Base-by-base conservation (phyloP, 192 early-diverging fungal species). In the Funneliformis mosseae region DNA sequence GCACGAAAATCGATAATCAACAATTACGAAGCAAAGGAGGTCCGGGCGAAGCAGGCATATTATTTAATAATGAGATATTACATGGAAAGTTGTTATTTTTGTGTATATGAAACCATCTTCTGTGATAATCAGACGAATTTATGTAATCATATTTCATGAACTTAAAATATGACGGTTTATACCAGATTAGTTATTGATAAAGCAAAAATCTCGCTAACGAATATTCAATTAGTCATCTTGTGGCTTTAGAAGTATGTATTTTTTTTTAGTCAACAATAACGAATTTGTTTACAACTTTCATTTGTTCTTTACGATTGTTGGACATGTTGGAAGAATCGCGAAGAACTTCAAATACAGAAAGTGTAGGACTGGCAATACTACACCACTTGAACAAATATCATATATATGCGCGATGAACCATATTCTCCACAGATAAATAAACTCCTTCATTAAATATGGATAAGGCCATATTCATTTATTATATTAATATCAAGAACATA, bases 71-170 rank as follows among this genome's bases (percentile, higher is more conserved):
- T 75, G 73, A 76, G 76, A 23, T 9, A 76, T 76, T 74, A 46
- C 18, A 2, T 27, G 16, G 46, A 48, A 79, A 41, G 25, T 79
- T 28, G 27, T 73, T 48, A 42, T 74, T 62, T 63, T 62, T 77
- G 45, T 67, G 25, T 45, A 43, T 74, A 55, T 67, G 73, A 80
- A 41, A 33, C 8, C 18, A 50, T 80, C 74, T 59, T 80, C 27
- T 46, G 46, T n/a, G n/a, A 70, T 74, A 62, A 80, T 55, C 28
- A 80, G 79, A 70, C n/a, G 50, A 70, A 27, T 80, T 28, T 21
- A 80, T 80, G 79, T 33, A 80, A 72, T 42, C 68, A 1, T 80
- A 50, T 73, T 74, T 80, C 33, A 80, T 80, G 79, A 71, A 80
- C 43, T 43, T 80, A 39, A 80, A 55, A 46, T 72, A 55, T 59